Evolutionary conservation across 2,329 filamentous ascomycete genomes (phyloP).

Genomic region (Pezicula rhizophila): DNA sequence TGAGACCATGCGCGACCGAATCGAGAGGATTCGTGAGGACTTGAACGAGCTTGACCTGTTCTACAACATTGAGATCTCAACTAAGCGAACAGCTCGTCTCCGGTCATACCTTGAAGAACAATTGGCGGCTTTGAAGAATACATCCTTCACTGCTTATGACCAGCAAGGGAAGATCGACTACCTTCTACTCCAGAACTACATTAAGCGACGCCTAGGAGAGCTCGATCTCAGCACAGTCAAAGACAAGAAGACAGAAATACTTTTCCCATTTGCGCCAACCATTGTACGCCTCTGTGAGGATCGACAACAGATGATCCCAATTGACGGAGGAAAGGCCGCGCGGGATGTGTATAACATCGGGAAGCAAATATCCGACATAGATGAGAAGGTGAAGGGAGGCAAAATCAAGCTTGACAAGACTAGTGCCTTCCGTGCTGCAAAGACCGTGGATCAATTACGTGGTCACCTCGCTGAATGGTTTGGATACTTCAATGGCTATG

Average conservation of each 20-base stretch:
- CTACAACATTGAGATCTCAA: conserved; percentile 42
- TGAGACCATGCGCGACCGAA: conserved; percentile 34
- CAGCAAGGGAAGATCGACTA: conserved; percentile 44
- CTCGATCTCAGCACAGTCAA: conserved; percentile 34
- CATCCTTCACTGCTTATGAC: conserved; percentile 30
- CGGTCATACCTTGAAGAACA: conserved; percentile 36
- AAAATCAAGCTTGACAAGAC: conserved; percentile 31
- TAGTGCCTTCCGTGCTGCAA: conserved; percentile 41
- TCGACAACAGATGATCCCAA: conserved; percentile 37
- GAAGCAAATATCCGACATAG: conserved; percentile 28
- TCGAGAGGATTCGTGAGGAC: conserved; percentile 39
- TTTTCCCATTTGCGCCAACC: conserved; percentile 39
- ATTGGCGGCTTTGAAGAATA: conserved; percentile 29
- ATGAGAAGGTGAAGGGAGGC: conserved; percentile 28
- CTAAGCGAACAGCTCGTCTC: conserved; percentile 33
- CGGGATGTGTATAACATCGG: conserved; percentile 32
- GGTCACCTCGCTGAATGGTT: conserved; percentile 40
- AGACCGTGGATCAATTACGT: conserved; percentile 34
- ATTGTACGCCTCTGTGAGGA: conserved; percentile 41
- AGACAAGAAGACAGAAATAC: conserved; percentile 30
- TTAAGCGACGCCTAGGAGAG: conserved; percentile 27
- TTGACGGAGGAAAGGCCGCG: conserved; percentile 38
- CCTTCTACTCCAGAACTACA: conserved; percentile 42
- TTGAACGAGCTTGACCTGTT: conserved; percentile 40
- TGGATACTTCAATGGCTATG: conserved; percentile 47